Base-by-base conservation (phyloP, 208 protist genomes). In the Wallacemonas collosoma region DNA sequence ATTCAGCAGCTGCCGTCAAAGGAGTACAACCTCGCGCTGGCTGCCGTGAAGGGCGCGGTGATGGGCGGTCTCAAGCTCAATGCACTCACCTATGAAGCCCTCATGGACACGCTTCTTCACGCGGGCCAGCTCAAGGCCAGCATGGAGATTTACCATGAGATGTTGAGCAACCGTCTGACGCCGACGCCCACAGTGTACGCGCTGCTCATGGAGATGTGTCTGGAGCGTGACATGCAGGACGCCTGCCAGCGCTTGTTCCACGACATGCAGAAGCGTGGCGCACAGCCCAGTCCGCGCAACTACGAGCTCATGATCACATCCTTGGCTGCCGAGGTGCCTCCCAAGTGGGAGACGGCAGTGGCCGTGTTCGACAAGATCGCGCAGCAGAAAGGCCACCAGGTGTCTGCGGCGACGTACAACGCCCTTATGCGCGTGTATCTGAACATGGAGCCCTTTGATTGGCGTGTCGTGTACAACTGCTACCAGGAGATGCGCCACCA, bases 371-470 rank as follows among this genome's bases (percentile, higher is more conserved):
- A 97, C 79, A 89, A 89, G 69, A 75, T 95, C 45, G 76, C 81
- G 44, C 69, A 79, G 11, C 80, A 89, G 51, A 69, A 81, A 8
- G 74, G 75, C 54, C 62, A 68, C 39, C 61, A 73, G 35, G 39
- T 92, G 15, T 87, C 79, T 7, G 79, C 87, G n/a, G 53, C 82
- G 62, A 94, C 85, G 11, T 97, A 97, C 87, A 93, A 95, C 66
- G 85, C 89, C 2, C 82, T 97, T 1, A 91, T 97, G 85, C 74
- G 73, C 5, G 93, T 95, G 58, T 95, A 97, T 71, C 70, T 93
- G 68, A 95, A 97, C 79, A 95, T 95, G 82, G 73, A 72, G 38
- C 93, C 93, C 0, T 97, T 93, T 68, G 93, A 97, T 76, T 97
- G 93, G 90, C 86, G 93, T 15, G 83, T 94, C 17, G 90, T 97